Evolutionary conservation across 164 flowering plant species (phyloP).

Genomic region (Magnolia officinalis): DNA sequence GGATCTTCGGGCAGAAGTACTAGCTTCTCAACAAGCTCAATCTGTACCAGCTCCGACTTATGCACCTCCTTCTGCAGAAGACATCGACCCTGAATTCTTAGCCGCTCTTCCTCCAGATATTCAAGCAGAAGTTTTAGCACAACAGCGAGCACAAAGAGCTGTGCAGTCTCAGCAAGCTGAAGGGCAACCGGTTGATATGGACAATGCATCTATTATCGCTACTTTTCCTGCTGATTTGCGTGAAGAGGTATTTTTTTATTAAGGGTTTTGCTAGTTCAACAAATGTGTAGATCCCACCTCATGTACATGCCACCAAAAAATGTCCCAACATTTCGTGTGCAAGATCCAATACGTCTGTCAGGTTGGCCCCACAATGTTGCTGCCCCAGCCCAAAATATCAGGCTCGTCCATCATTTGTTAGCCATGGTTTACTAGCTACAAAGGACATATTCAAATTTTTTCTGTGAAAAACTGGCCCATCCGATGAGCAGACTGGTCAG

Average conservation of each 20-base stretch:
- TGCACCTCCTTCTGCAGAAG: constrained; percentile 71
- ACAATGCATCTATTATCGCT: constrained; percentile 93
- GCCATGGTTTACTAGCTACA: too few relatives aligned
- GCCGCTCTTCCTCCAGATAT: constrained; percentile 98
- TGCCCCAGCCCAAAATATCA: not conserved
- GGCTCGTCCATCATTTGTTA: too few relatives aligned
- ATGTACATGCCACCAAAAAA: too few relatives aligned
- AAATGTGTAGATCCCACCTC: not conserved
- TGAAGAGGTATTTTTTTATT: constrained; percentile 64
- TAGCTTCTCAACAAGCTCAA: constrained; percentile 90
- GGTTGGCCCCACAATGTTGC: not conserved
- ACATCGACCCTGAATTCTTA: constrained; percentile 93
- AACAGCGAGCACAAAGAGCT: constrained; percentile 81
- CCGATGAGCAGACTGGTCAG: not conserved
- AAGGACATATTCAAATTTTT: too few relatives aligned
- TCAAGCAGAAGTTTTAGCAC: constrained; percentile 95
- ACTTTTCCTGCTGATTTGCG: constrained; percentile 96
- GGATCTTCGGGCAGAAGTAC: constrained; percentile 90
- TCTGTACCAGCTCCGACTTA: constrained; percentile 60
- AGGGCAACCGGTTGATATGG: constrained; percentile 98
- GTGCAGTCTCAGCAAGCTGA: constrained; percentile 65
- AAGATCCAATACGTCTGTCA: too few relatives aligned
- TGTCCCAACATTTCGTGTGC: too few relatives aligned
- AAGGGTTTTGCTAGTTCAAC: not conserved
- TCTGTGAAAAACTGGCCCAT: too few relatives aligned